A percentile compares a stretch with the other conserved stretches of the same genome.
These are phyloP conservation scores for Venturia carpophila DNA, from an alignment of 2,329 filamentous ascomycete genomes.

Conservation along the genomic window DNA sequence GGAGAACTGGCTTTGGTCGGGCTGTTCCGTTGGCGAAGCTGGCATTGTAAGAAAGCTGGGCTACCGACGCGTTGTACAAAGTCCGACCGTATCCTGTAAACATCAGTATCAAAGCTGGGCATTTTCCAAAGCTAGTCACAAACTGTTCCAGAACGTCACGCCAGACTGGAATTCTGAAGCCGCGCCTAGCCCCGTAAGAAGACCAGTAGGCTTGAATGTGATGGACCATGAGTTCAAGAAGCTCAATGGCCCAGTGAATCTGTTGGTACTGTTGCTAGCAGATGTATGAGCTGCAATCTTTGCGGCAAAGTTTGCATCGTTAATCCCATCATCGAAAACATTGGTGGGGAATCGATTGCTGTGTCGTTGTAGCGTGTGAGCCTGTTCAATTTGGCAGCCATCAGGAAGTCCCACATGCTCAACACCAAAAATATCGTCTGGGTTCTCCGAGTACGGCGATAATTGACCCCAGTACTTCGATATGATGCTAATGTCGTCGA, in stretches of 20 bases:
- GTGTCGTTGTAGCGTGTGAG: constrained; percentile 48
- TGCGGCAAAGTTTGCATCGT: constrained; percentile 41
- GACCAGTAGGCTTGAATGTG: constrained; percentile 41
- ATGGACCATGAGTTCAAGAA: constrained; percentile 40
- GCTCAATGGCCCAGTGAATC: constrained; percentile 41
- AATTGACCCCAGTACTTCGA: constrained; percentile 42
- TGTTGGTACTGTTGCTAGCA: constrained; percentile 25
- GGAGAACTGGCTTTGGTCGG: constrained; percentile 43
- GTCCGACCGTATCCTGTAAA: constrained; percentile 42
- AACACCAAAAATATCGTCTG: constrained; percentile 41
- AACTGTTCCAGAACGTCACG: constrained; percentile 45
- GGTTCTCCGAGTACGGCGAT: constrained; percentile 41
- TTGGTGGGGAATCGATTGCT: constrained; percentile 45
- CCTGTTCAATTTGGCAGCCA: constrained; percentile 50
- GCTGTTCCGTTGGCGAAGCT: constrained; percentile 40
- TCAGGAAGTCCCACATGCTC: constrained; percentile 41
- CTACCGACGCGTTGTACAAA: constrained; percentile 43
- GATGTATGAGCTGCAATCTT: constrained; percentile 43
- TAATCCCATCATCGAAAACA: constrained; percentile 40
- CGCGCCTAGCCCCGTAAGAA: constrained; percentile 44
- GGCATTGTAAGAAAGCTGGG: constrained; percentile 43
- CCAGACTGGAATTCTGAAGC: constrained; percentile 44
- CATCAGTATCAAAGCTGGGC: neutral
- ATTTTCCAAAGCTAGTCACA: constrained; percentile 29
- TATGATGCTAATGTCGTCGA: constrained; percentile 30